Evolutionary conservation across 1,284 basidiomycete species (phyloP).

Genomic region (Neotropicomus parvogracilis): DNA sequence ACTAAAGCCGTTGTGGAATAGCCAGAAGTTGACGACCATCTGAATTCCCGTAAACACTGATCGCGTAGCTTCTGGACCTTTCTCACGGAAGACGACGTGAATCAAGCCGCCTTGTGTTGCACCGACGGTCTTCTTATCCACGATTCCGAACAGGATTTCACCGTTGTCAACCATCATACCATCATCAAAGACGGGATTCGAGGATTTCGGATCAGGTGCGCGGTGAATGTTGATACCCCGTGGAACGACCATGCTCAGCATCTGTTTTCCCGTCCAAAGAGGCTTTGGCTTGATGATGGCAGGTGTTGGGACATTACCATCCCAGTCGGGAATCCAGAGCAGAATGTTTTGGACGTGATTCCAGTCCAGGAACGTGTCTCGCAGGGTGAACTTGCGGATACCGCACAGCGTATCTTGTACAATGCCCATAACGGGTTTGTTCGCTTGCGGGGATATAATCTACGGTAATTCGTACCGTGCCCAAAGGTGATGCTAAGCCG

Average conservation of each 20-base stretch:
- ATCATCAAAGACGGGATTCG: constrained; percentile 85
- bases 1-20: constrained; percentile 98
- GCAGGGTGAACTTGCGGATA: constrained; percentile 94
- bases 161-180: constrained; percentile 98
- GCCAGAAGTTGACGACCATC: constrained; percentile 96
- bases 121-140: constrained; percentile 98
- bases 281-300: constrained; percentile 97
- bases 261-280: constrained; percentile 97
- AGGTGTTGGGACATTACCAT: constrained; percentile 88
- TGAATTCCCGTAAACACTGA: constrained; percentile 93
- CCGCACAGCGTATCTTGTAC: constrained; percentile 99
- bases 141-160: constrained; percentile 91
- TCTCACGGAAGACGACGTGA: constrained; percentile 97
- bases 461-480: constrained; percentile 34
- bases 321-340: constrained; percentile 97
- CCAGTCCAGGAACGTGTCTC: constrained; percentile 94
- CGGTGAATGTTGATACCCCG: constrained; percentile 93
- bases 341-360: constrained; percentile 94
- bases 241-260: constrained; percentile 90
- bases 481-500: background rate
- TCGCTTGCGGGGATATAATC: constrained; percentile 99
- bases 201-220: constrained; percentile 74
- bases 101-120: constrained; percentile 92
- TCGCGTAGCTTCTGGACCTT: constrained; percentile 91
- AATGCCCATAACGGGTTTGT: constrained; percentile 99